Conservation (phyloP, 2,329 filamentous ascomycete genomes). For the Metarhizium rileyi region DNA sequence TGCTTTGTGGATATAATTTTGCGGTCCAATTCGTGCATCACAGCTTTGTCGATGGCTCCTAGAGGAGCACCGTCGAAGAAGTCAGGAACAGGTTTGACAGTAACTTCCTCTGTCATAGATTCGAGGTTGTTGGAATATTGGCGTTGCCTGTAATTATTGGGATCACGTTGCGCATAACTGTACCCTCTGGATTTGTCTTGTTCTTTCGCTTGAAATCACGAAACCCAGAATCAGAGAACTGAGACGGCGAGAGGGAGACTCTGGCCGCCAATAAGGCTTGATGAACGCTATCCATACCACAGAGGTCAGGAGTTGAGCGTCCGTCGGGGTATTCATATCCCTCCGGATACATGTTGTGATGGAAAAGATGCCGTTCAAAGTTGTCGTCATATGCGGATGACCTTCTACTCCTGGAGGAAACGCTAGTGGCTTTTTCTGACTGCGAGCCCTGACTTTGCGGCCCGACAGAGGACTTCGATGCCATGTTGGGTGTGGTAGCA, state of each 20-base stretch:
- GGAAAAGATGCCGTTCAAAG: slow-evolving; percentile 1
- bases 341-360: slow-evolving; percentile 1
- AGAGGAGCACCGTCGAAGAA: slow-evolving; percentile 22
- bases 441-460: background rate
- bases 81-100: slow-evolving; percentile 24
- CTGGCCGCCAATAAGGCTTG: background rate
- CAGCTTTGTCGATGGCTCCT: slow-evolving; percentile 15
- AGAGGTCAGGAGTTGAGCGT: background rate
- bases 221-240: slow-evolving; percentile 21
- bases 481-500: too few species aligned
- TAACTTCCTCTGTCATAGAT: slow-evolving; percentile 22
- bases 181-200: slow-evolving; percentile 24
- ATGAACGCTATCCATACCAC: background rate
- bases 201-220: slow-evolving; percentile 19
- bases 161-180: slow-evolving; percentile 22
- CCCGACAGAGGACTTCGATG: too few species aligned
- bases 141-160: slow-evolving; percentile 3
- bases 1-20: slow-evolving; percentile 24
- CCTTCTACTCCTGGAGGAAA: background rate
- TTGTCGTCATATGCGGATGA: slow-evolving; percentile 4
- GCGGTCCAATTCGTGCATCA: slow-evolving; percentile 10
- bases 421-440: background rate
- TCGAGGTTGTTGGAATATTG: slow-evolving; percentile 17
- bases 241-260: slow-evolving; percentile 2
- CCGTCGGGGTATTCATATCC: background rate